Evolutionary conservation across 2,329 filamentous ascomycete species (phyloP).

Genomic region (Cladosporium phlei): DNA sequence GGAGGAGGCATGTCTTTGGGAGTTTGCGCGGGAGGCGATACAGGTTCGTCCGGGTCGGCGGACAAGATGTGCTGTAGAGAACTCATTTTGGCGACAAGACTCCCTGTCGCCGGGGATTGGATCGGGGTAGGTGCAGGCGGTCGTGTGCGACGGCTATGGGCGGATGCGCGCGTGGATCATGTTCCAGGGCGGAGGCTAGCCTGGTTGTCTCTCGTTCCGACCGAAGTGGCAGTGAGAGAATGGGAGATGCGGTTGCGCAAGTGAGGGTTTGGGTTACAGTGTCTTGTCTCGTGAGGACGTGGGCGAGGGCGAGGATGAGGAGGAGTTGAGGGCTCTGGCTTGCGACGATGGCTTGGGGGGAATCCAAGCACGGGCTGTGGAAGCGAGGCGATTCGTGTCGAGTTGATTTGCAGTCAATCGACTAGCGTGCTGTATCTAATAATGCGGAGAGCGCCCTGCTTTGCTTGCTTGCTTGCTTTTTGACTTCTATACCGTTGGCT

Average conservation of each 20-base stretch:
- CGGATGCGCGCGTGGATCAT: conserved; percentile 7
- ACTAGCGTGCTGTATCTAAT: too few relatives aligned
- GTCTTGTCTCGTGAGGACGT: too few relatives aligned
- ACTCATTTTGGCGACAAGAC: conserved; percentile 13
- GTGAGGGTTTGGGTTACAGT: background rate
- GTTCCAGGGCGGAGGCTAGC: conserved; percentile 1
- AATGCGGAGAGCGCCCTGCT: too few relatives aligned
- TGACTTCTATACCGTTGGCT: too few relatives aligned
- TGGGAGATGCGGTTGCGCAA: background rate
- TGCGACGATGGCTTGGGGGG: too few relatives aligned
- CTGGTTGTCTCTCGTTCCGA: too few relatives aligned
- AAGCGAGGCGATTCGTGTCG: too few relatives aligned
- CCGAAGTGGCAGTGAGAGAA: background rate
- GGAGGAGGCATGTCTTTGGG: conserved; percentile 6
- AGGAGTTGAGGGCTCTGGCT: too few relatives aligned
- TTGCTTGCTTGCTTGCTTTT: too few relatives aligned
- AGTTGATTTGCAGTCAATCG: too few relatives aligned
- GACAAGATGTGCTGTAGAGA: conserved; percentile 26
- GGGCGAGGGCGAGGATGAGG: background rate
- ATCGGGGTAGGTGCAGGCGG: background rate
- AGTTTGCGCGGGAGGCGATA: conserved; percentile 1
- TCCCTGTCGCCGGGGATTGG: background rate
- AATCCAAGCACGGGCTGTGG: too few relatives aligned
- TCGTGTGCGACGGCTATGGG: conserved; percentile 8
- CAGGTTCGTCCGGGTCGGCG: conserved; percentile 20